Conservation (phyloP, 345 rosid genomes). For the Brassica napus region Da-Ae NC_063443.1:8886001-8886500, state of each 20-base stretch:
- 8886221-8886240: constrained; percentile 19
- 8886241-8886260: constrained; percentile 91
- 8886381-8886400: not conserved
- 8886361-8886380: constrained; percentile 23
- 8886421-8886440: not conserved
- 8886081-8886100: constrained; percentile 66
- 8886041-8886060: constrained; percentile 1
- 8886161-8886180: constrained; percentile 34
- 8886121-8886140: constrained; percentile 88
- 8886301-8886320: constrained; percentile 84
- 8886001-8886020: constrained; percentile 75
- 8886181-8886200: not conserved
- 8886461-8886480: constrained; percentile 17
- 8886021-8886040: not conserved
- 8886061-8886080: not conserved
- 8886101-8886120: constrained; percentile 90
- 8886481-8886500: constrained; percentile 97
- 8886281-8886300: constrained; percentile 98
- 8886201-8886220: not conserved
- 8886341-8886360: constrained; percentile 96
- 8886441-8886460: not conserved
- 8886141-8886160: constrained; percentile 95
- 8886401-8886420: not conserved
- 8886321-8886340: constrained; percentile 93
- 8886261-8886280: constrained; percentile 87